phyloP scores from a whole-genome alignment of 2,329 filamentous ascomycete genomes.

The Exophiala alcalophila region DNA sequence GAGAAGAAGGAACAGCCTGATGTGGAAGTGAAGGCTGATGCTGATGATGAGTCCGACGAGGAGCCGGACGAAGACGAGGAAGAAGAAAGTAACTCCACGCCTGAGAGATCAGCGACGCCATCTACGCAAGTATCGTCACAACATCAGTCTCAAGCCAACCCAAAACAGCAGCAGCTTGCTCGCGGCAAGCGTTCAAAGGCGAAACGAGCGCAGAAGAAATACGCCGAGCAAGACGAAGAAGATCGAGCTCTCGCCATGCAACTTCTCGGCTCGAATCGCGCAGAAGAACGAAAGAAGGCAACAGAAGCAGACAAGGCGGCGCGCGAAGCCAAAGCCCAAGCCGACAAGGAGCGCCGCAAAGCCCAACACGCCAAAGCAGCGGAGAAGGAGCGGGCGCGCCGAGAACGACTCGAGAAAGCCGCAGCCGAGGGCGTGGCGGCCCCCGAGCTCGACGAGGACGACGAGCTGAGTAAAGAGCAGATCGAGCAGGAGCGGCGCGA shows the following conservation, averaged over 20 bases:
- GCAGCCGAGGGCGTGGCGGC: constrained; percentile 48
- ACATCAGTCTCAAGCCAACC: constrained; percentile 26
- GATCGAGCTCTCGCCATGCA: constrained; percentile 79
- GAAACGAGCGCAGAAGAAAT: constrained; percentile 65
- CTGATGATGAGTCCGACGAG: constrained; percentile 9
- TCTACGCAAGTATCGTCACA: constrained; percentile 25
- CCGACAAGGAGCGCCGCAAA: constrained; percentile 69
- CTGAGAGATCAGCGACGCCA: constrained; percentile 19
- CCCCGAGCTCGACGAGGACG: constrained; percentile 48
- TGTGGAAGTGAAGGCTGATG: constrained; percentile 22
- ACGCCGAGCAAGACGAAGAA: constrained; percentile 91
- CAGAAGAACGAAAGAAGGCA: constrained; percentile 65
- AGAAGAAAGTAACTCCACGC: background rate
- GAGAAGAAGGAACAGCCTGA: constrained; percentile 30
- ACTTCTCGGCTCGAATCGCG: constrained; percentile 72
- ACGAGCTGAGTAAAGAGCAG: constrained; percentile 55
- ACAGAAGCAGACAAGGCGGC: constrained; percentile 63
- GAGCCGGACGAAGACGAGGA: constrained; percentile 4
- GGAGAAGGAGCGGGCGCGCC: constrained; percentile 59
- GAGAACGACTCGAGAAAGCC: constrained; percentile 67
- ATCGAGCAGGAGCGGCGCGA: constrained; percentile 44
- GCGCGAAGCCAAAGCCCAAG: constrained; percentile 69
- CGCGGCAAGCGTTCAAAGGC: constrained; percentile 45
- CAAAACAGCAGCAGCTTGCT: constrained; percentile 20
- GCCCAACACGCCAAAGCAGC: constrained; percentile 78